Evolutionary conservation across 139 green algal genomes (phyloP), one percentile per base, ranked within the genome.

Genomic region (Edaphochlamys debaryana): DNA sequence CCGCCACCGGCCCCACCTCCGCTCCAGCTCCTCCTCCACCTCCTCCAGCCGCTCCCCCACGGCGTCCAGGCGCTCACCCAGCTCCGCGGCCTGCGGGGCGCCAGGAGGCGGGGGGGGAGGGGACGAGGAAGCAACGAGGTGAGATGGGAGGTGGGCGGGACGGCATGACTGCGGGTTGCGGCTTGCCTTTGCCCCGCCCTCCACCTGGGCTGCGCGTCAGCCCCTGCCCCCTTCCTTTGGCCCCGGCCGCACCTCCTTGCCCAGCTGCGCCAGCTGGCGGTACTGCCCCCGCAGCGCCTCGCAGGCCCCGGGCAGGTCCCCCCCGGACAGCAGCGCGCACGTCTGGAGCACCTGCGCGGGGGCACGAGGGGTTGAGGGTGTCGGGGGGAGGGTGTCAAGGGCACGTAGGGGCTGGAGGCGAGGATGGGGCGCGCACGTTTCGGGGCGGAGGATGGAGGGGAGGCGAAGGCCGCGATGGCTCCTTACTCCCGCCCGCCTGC

Each of bases 231-330:
- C 52, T 62, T 6, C 52, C 58, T 29, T 29, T 30, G 11, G 19
- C 3, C 1, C 34, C 34, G 34, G 20, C 19, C 64, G 3, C 62
- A 81, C 75, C 75, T 81, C 75, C 60, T 71, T 71, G 9, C 30
- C 60, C 75, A 72, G 75, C 75, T 32, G 29, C 30, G 4, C 75
- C 58, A 81, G 41, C 75, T 81, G 75, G 5, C 75, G 29, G 30
- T 50, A 48, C 38, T 81, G 75, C 27, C 58, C 36, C 29, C 75
- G 37, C 40, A 67, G 36, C 15, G 48, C 25, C 19, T 71, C 75
- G 15, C 34, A 0, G 30, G 30, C 5, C 40, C 63, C 60, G 30
- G 60, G 60, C 60, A 81, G 40, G 30, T 11, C 40, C 52, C 60
- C 71, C 20, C 52, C 36, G 32, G 15, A 36, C 71, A 79, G 63